Conservation (phyloP, 2,329 filamentous ascomycete genomes). For the Fusarium succisae region DNA sequence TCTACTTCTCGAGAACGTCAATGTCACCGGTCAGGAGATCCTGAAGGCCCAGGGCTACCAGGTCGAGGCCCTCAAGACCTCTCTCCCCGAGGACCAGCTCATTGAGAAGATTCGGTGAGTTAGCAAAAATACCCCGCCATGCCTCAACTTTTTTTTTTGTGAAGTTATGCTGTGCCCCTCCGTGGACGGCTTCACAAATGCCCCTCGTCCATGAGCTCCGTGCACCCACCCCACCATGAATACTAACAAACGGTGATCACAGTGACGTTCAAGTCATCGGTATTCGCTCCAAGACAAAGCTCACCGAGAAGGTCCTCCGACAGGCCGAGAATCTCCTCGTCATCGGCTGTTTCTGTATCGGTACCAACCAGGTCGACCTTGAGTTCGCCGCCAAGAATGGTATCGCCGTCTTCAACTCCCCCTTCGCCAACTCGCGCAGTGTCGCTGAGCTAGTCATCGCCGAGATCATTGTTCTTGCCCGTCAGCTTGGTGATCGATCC, state of each 20-base stretch:
- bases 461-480: conserved; percentile 90
- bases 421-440: conserved; percentile 96
- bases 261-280: conserved; percentile 97
- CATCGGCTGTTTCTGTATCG: conserved; percentile 98
- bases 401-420: conserved; percentile 98
- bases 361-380: conserved; percentile 94
- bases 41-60: conserved; percentile 90
- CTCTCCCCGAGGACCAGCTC: conserved; percentile 89
- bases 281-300: conserved; percentile 97
- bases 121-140: conserved; percentile 27
- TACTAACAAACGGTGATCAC: conserved; percentile 26
- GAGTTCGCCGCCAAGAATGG: conserved; percentile 83
- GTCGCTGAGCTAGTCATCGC: conserved; percentile 96
- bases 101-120: conserved; percentile 94
- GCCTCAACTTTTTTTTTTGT: conserved; percentile 15
- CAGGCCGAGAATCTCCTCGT: conserved; percentile 96
- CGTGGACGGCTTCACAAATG: conserved; percentile 9
- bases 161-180: conserved; percentile 30
- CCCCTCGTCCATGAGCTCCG: conserved; percentile 17
- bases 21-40: conserved; percentile 86
- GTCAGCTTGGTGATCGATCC: conserved; percentile 92
- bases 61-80: conserved; percentile 90
- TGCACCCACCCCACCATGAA: conserved; percentile 11
- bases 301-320: conserved; percentile 83
- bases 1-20: conserved; percentile 93